Evolutionary conservation across 371 early-diverging fungal genomes (phyloP), one percentile per base, ranked within the genome.

Genomic region (Mucor velutinosus): DNA sequence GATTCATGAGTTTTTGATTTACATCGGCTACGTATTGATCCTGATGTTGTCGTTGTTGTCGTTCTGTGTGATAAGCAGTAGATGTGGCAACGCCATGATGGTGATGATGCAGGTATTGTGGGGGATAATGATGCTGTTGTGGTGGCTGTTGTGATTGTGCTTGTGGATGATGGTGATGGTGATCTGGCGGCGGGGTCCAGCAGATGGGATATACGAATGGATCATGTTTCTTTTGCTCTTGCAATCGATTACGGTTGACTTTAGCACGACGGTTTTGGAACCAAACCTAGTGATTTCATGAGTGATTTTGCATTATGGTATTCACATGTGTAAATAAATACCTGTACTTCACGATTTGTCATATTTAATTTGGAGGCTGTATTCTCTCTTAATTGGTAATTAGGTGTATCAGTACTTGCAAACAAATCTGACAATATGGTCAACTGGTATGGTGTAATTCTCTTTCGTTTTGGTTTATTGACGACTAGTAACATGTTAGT

Each of bases 271-370:
- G 69, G 39, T 73, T 73, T 73, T 73, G 73, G 51, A 73, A 73
- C 73, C 73, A 73, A 43, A 73, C 69, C 73, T 73, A 7, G 23
- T 58, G 41, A 33, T 7, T 39, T 55, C 41, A 15, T 61, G 61
- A 53, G 17, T 66, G 27, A 45, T 41, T 39, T 30, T 39, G 62
- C 35, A 41, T 69, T 35, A 32, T 14, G 8, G 33, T 37, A 30
- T 32, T 43, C 32, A 45, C 37, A 64, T 55, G 59, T 55, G 33
- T 49, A 21, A 32, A 39, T 37, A 23, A 17, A 65, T 83, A 87
- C 89, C 89, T 99, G 97, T 33, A 99, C 93, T 76, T 93, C 93
- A 62, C 98, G 87, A 67, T 92, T 93, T 51, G 95, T 94, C 97
- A 98, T 97, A 65, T 87, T 86, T 37, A 98, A 82, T 74, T 93